A percentile compares a stretch with the other conserved stretches of the same genome.
These are phyloP conservation scores for Tulasnella sp. DNA, from an alignment of 768 basidiomycete genomes.

Conservation along the genomic window DNA sequence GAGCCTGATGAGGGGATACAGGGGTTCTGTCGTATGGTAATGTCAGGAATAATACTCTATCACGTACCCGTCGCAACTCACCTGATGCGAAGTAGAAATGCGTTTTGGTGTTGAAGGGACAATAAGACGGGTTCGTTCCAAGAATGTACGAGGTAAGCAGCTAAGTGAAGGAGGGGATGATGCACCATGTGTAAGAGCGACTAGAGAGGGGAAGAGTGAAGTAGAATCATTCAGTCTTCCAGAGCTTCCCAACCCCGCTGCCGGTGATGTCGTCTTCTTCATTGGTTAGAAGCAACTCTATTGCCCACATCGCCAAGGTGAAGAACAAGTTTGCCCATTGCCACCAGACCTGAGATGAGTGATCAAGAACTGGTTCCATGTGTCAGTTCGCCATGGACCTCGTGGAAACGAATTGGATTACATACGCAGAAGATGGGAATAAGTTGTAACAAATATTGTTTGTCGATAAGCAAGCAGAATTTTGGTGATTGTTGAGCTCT, in stretches of 20 bases:
- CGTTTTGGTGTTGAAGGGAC: too few relatives aligned
- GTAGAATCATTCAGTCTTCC: constrained; percentile 71
- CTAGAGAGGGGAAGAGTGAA: constrained; percentile 30
- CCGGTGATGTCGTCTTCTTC: constrained; percentile 45
- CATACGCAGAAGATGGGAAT: constrained; percentile 73
- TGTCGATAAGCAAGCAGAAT: constrained; percentile 73
- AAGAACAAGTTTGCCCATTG: constrained; percentile 85
- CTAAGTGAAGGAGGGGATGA: constrained; percentile 32
- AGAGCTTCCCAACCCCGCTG: constrained; percentile 46
- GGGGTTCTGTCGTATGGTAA: too few relatives aligned
- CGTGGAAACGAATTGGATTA: constrained; percentile 14
- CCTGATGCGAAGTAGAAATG: too few relatives aligned
- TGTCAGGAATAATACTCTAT: too few relatives aligned
- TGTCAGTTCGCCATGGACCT: neutral
- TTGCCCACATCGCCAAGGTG: constrained; percentile 68
- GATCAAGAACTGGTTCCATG: constrained; percentile 51
- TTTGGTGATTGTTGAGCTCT: constrained; percentile 67
- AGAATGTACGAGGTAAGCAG: too few relatives aligned
- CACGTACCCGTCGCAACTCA: too few relatives aligned
- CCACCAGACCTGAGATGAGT: constrained; percentile 89
- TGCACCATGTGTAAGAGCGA: constrained; percentile 31
- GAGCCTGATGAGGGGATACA: too few relatives aligned
- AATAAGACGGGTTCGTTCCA: constrained; percentile 34
- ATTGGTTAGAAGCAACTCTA: constrained; percentile 68
- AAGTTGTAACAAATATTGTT: constrained; percentile 72